These are phyloP conservation scores for Lactuca saligna DNA, from an alignment of 129 eudicot species.

Conservation along the genomic window DNA sequence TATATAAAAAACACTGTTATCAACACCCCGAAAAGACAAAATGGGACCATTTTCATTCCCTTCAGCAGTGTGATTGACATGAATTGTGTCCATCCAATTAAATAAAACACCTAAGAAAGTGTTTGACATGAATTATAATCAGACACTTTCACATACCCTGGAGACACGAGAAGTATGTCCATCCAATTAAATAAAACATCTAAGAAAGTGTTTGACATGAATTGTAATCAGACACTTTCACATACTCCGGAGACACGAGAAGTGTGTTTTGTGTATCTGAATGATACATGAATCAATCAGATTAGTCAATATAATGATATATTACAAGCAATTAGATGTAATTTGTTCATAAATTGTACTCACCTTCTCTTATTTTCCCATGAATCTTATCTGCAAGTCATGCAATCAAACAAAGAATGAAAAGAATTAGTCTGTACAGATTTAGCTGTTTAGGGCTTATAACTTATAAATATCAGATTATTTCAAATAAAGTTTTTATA, in stretches of 20 bases:
- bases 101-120: no score
- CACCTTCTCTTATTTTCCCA: slow-evolving; percentile 94
- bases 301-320: neutral
- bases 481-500: no score
- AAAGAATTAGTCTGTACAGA: slow-evolving; percentile 18
- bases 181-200: no score
- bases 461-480: no score
- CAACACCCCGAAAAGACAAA: no score
- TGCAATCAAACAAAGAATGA: neutral
- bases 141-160: slow-evolving; percentile 73
- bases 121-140: no score
- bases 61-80: no score
- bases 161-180: slow-evolving; percentile 70
- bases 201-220: no score
- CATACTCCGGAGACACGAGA: slow-evolving; percentile 69
- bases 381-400: slow-evolving; percentile 65
- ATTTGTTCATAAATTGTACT: neutral
- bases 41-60: no score
- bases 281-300: neutral
- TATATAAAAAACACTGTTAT: no score
- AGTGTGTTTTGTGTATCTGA: slow-evolving; percentile 84
- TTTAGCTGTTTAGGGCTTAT: no score
- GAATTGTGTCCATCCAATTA: no score
- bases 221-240: slow-evolving; percentile 80
- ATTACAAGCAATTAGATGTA: neutral